Conservation (phyloP, 108 stramenopile species). For the Cyclotella baltica region DNA sequence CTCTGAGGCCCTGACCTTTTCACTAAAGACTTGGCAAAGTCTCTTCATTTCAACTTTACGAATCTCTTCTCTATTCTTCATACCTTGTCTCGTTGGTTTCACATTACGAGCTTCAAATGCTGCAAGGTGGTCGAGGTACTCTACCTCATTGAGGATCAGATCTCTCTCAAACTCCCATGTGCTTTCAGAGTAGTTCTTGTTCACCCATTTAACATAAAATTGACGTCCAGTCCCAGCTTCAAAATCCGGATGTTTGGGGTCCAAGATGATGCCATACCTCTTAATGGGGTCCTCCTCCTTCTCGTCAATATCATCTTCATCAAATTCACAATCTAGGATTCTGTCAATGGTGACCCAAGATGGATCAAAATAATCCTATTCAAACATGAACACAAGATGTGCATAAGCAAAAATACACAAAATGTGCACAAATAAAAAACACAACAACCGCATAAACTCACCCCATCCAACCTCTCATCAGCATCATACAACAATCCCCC, state of each 20-base stretch:
- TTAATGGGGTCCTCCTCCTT: slow-evolving; percentile 27
- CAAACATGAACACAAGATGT: background rate
- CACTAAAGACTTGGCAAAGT: slow-evolving; percentile 79
- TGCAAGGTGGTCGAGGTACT: slow-evolving; percentile 67
- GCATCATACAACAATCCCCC: slow-evolving; percentile 72
- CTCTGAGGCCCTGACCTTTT: slow-evolving; percentile 42
- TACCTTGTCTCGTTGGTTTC: slow-evolving; percentile 62
- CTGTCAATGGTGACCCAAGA: slow-evolving; percentile 81
- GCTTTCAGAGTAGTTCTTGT: slow-evolving; percentile 66
- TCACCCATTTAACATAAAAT: slow-evolving; percentile 85
- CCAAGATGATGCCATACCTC: slow-evolving; percentile 72
- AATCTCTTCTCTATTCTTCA: slow-evolving; percentile 22
- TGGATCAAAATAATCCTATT: slow-evolving; percentile 87
- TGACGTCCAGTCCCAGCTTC: slow-evolving; percentile 77
- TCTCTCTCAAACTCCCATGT: slow-evolving; percentile 89
- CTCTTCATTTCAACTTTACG: slow-evolving; percentile 57
- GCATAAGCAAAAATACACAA: background rate
- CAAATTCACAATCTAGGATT: slow-evolving; percentile 65
- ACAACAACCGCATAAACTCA: slow-evolving; percentile 25
- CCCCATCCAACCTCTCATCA: slow-evolving; percentile 90
- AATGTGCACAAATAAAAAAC: background rate
- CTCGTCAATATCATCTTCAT: slow-evolving; percentile 29
- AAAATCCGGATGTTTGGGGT: slow-evolving; percentile 67
- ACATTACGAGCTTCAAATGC: slow-evolving; percentile 58
- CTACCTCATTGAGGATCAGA: slow-evolving; percentile 78